Conservation (phyloP, 108 stramenopile species). For the Halocafeteria seosinensis region DNA sequence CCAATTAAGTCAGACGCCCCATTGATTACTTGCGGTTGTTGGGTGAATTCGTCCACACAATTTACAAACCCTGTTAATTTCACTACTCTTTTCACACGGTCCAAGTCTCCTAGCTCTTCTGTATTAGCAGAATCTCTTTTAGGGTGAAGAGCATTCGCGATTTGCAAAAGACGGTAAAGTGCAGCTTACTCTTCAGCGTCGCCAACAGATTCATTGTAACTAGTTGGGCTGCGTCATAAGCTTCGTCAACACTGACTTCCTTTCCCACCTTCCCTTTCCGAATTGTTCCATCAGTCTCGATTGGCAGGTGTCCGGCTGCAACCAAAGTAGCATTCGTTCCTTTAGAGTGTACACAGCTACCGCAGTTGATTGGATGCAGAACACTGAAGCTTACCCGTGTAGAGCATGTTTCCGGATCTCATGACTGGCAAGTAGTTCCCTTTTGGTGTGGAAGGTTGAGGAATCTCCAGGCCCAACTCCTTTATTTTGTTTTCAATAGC, state of each 20-base stretch:
- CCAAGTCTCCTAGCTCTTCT: constrained; percentile 37
- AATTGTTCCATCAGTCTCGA: constrained; percentile 13
- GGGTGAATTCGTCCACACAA: constrained; percentile 40
- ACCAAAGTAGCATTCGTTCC: neutral
- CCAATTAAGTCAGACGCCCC: constrained; percentile 45
- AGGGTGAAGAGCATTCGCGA: neutral
- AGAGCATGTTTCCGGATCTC: constrained; percentile 45
- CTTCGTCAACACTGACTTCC: constrained; percentile 51
- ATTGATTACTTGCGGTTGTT: constrained; percentile 50
- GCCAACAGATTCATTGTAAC: constrained; percentile 61
- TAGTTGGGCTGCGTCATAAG: constrained; percentile 59
- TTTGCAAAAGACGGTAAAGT: neutral
- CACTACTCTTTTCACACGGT: constrained; percentile 32
- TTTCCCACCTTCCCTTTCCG: constrained; percentile 56
- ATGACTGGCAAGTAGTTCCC: constrained; percentile 54
- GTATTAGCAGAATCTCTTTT: neutral
- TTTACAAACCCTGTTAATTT: constrained; percentile 53
- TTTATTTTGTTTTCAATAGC: constrained; percentile 18
- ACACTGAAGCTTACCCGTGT: constrained; percentile 12
- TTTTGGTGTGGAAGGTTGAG: constrained; percentile 50
- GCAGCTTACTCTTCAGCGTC: constrained; percentile 51
- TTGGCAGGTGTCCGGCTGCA: neutral
- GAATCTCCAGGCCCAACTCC: constrained; percentile 43
- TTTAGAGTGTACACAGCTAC: neutral
- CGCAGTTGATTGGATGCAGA: neutral